These are phyloP conservation scores for Rhynchosporium agropyri DNA, from an alignment of 2,329 filamentous ascomycete species.

Conservation along the genomic window DNA sequence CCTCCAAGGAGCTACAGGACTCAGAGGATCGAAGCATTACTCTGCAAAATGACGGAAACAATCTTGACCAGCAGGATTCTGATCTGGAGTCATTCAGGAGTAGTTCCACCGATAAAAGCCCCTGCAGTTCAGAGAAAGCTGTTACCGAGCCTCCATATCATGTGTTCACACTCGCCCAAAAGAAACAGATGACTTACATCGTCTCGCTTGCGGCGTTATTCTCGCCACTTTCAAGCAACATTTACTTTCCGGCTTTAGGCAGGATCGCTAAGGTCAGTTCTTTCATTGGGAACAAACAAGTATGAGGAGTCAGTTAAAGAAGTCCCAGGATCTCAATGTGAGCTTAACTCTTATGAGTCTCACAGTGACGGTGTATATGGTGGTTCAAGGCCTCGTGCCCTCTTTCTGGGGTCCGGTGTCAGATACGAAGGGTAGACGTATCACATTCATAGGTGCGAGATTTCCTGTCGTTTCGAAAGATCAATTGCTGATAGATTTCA, in stretches of 20 bases:
- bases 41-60: slow-evolving; percentile 9
- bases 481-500: not conserved
- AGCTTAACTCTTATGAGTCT: slow-evolving; percentile 43
- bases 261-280: slow-evolving; percentile 43
- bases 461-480: not conserved
- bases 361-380: slow-evolving; percentile 52
- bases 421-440: slow-evolving; percentile 50
- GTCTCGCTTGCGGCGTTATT: slow-evolving; percentile 55
- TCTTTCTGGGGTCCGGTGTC: slow-evolving; percentile 52
- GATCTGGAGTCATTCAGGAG: not conserved
- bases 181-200: slow-evolving; percentile 52
- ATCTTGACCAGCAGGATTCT: not conserved
- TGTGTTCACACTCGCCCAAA: slow-evolving; percentile 45
- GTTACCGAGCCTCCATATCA: slow-evolving; percentile 41
- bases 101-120: not conserved
- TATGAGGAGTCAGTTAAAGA: not conserved
- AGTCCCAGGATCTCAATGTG: slow-evolving; percentile 18
- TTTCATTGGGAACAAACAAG: no score
- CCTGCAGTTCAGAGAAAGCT: slow-evolving; percentile 26
- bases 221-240: slow-evolving; percentile 54
- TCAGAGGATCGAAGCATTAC: slow-evolving; percentile 28
- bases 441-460: slow-evolving; percentile 32
- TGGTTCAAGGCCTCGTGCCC: slow-evolving; percentile 54
- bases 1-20: slow-evolving; percentile 31
- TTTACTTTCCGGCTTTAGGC: slow-evolving; percentile 53